Evolutionary conservation across 2,329 filamentous ascomycete species (phyloP).

Genomic region (Cladosporium sp.): DNA sequence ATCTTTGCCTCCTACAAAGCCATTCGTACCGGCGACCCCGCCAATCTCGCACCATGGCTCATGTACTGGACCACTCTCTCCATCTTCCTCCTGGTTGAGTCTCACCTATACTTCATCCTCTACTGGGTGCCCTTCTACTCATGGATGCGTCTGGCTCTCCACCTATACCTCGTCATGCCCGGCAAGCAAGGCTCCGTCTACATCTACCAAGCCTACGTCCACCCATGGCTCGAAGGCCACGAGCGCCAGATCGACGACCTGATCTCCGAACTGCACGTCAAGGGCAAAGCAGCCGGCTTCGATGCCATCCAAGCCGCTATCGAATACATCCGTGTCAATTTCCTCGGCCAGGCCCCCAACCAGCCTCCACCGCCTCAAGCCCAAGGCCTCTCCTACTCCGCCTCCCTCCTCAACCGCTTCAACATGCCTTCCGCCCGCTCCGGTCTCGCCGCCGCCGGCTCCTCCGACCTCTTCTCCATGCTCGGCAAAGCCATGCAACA

Average conservation of each 20-base stretch:
- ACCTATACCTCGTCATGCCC: slow-evolving; percentile 93
- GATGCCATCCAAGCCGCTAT: slow-evolving; percentile 46
- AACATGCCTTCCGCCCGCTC: slow-evolving; percentile 68
- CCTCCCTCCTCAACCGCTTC: slow-evolving; percentile 78
- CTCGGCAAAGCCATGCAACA: slow-evolving; percentile 67
- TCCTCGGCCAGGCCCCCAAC: slow-evolving; percentile 70
- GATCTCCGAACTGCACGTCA: slow-evolving; percentile 76
- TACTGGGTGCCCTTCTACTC: slow-evolving; percentile 91
- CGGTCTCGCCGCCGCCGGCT: slow-evolving; percentile 39
- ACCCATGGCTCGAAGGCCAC: slow-evolving; percentile 83
- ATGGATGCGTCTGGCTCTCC: slow-evolving; percentile 79
- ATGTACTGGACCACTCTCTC: slow-evolving; percentile 98
- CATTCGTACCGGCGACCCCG: slow-evolving; percentile 83
- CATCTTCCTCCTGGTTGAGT: slow-evolving; percentile 75
- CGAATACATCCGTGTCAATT: slow-evolving; percentile 62
- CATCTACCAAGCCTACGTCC: slow-evolving; percentile 78
- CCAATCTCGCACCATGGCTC: slow-evolving; percentile 90
- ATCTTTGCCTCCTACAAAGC: slow-evolving; percentile 98
- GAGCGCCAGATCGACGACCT: slow-evolving; percentile 86
- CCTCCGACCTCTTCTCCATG: slow-evolving; percentile 69
- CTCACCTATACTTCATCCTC: slow-evolving; percentile 81
- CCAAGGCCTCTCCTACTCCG: slow-evolving; percentile 61
- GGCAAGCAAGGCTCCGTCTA: slow-evolving; percentile 89
- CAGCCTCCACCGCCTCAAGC: slow-evolving; percentile 44
- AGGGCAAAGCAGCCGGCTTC: slow-evolving; percentile 69